These are phyloP conservation scores for Pleurotus platypus DNA, from an alignment of 768 basidiomycete genomes.

Conservation along the genomic window DNA sequence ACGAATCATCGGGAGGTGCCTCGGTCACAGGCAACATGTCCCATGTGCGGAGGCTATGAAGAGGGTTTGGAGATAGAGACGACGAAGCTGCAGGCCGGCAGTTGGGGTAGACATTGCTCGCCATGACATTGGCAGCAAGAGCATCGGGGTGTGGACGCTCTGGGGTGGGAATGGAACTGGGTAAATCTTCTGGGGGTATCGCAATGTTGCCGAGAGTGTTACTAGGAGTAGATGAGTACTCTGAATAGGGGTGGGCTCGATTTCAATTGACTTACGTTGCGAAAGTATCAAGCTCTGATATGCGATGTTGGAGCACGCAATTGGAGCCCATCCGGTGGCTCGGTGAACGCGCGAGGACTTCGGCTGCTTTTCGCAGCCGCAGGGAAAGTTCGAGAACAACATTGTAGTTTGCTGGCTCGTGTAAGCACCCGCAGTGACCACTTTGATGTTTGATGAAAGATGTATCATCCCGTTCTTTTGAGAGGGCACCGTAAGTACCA, in stretches of 20 bases:
- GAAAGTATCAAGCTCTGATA: conserved; percentile 45
- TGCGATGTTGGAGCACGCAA: conserved; percentile 35
- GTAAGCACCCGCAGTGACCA: conserved; percentile 55
- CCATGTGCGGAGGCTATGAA: conserved; percentile 26
- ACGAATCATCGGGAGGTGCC: conserved; percentile 46
- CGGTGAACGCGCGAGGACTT: conserved; percentile 46
- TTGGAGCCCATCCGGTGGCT: conserved; percentile 32
- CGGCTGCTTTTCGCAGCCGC: conserved; percentile 54
- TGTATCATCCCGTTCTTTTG: conserved; percentile 19
- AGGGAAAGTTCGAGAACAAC: conserved; percentile 65
- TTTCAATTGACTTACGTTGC: conserved; percentile 39
- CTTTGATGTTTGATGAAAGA: conserved; percentile 23
- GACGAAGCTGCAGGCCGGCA: conserved; percentile 14
- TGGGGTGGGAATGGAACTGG: conserved; percentile 12
- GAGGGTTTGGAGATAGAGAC: conserved; percentile 12
- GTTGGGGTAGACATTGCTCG: conserved; percentile 13
- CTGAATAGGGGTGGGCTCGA: neutral
- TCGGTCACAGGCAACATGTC: conserved; percentile 23
- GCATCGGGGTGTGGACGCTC: conserved; percentile 12
- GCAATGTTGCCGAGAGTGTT: conserved; percentile 36
- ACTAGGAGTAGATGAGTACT: conserved; percentile 23
- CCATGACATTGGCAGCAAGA: conserved; percentile 5
- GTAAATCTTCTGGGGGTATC: conserved; percentile 22
- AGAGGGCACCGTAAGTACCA: conserved; percentile 12
- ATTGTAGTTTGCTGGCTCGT: conserved; percentile 50